These are phyloP conservation scores for Seiridium unicorne DNA, from an alignment of 2,329 filamentous ascomycete genomes.

Conservation along the genomic window DNA sequence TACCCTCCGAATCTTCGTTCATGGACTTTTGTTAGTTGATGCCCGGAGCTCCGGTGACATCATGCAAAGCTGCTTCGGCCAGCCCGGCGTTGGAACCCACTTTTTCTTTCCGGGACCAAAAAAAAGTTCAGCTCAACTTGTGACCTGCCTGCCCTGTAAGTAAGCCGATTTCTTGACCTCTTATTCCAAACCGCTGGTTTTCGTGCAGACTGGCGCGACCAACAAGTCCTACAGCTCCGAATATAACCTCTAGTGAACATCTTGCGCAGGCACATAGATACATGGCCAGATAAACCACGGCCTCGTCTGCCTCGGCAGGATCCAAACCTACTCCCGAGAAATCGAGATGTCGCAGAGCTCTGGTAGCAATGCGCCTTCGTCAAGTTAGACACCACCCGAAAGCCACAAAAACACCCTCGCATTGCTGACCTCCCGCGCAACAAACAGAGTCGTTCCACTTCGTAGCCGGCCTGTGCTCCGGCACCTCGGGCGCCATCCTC, in stretches of 20 bases:
- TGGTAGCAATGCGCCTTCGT: constrained; percentile 11
- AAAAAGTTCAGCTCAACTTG: background rate
- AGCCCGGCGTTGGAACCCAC: constrained; percentile 3
- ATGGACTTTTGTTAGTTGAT: no score
- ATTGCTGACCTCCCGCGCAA: background rate
- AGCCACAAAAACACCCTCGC: background rate
- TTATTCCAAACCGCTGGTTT: background rate
- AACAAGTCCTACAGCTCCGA: background rate
- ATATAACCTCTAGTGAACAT: background rate
- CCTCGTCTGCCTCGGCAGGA: constrained; percentile 10
- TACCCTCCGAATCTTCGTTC: no score
- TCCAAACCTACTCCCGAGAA: background rate
- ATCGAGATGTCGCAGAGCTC: constrained; percentile 10
- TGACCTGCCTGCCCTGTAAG: background rate
- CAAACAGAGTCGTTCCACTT: constrained; percentile 79
- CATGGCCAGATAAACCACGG: constrained; percentile 2
- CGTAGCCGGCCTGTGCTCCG: constrained; percentile 81
- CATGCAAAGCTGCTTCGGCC: background rate
- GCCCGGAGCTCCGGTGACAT: background rate
- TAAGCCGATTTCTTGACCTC: background rate
- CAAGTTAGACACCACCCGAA: constrained; percentile 7
- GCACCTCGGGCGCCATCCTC: constrained; percentile 82
- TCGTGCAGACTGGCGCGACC: background rate
- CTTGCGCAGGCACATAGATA: background rate
- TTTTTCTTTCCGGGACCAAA: constrained; percentile 4